These are phyloP conservation scores for Xylaria nigripes DNA, from an alignment of 495 filamentous ascomycete species.

Conservation along the genomic window DNA sequence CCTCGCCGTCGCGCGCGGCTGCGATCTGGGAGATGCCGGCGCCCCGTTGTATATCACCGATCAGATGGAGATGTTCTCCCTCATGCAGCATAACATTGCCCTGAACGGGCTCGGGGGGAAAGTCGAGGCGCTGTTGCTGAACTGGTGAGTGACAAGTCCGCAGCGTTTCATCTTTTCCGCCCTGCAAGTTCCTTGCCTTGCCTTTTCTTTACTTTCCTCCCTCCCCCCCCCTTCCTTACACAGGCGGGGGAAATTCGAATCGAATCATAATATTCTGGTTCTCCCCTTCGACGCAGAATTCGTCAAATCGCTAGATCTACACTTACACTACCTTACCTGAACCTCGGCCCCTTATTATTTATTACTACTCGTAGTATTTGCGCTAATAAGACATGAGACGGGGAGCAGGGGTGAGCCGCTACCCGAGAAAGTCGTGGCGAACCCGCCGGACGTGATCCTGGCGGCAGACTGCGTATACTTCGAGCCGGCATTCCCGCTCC, in stretches of 20 bases:
- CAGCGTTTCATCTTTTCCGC: neutral
- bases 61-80: conserved; percentile 67
- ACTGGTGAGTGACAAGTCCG: conserved; percentile 55
- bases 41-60: conserved; percentile 68
- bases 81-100: conserved; percentile 77
- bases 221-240: neutral
- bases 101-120: conserved; percentile 62
- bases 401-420: conserved; percentile 46
- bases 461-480: conserved; percentile 98
- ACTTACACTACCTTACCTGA: neutral
- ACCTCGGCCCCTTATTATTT: too few species aligned
- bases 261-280: too few species aligned
- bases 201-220: neutral
- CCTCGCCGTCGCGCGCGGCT: conserved; percentile 56
- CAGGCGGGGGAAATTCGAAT: too few species aligned
- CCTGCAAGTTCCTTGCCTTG: neutral
- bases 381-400: neutral
- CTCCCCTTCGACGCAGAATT: too few species aligned
- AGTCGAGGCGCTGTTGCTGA: conserved; percentile 55
- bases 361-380: neutral
- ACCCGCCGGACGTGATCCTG: conserved; percentile 67
- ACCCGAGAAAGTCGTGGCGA: conserved; percentile 34
- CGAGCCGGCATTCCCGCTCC: conserved; percentile 84
- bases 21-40: conserved; percentile 29
- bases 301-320: too few species aligned